A percentile compares a stretch with the other conserved stretches of the same genome.
phyloP scores from a whole-genome alignment of 257 asterid species.

The Capsicum chinense region DNA sequence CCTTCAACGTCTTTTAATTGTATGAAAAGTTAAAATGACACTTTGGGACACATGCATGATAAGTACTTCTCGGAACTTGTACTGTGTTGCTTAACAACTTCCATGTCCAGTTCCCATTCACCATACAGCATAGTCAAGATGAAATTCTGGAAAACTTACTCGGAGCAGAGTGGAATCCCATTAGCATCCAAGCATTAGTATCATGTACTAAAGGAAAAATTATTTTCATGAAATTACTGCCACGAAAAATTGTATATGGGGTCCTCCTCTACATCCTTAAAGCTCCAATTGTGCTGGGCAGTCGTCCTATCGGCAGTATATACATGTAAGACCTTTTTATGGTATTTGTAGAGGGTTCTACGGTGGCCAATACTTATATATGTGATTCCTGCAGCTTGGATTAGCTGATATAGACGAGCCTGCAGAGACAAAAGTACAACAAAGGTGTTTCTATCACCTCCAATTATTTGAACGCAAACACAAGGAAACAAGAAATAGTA shows the following conservation, averaged over 20 bases:
- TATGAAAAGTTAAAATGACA: background rate
- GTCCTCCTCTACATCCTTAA: constrained; percentile 52
- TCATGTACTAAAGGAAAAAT: background rate
- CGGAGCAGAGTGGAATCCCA: background rate
- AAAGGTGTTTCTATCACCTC: background rate
- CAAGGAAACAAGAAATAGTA: background rate
- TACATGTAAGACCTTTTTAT: constrained; percentile 51
- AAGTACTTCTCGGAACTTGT: background rate
- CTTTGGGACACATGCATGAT: constrained; percentile 17
- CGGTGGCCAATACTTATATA: constrained; percentile 79
- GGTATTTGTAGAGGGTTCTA: constrained; percentile 61
- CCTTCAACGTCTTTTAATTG: background rate
- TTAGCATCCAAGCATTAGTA: constrained; percentile 22
- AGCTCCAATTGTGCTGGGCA: constrained; percentile 54
- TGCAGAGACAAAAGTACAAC: constrained; percentile 49
- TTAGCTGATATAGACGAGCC: constrained; percentile 64
- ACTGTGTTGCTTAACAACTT: background rate
- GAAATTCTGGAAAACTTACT: constrained; percentile 7
- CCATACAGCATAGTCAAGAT: background rate
- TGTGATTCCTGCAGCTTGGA: constrained; percentile 71
- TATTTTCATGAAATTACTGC: constrained; percentile 36
- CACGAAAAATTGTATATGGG: constrained; percentile 35
- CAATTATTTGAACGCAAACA: background rate
- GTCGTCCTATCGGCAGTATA: constrained; percentile 49
- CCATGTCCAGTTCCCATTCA: constrained; percentile 18